These are phyloP conservation scores for Extremus antarcticus DNA, from an alignment of 495 filamentous ascomycete species.

Conservation along the genomic window DNA sequence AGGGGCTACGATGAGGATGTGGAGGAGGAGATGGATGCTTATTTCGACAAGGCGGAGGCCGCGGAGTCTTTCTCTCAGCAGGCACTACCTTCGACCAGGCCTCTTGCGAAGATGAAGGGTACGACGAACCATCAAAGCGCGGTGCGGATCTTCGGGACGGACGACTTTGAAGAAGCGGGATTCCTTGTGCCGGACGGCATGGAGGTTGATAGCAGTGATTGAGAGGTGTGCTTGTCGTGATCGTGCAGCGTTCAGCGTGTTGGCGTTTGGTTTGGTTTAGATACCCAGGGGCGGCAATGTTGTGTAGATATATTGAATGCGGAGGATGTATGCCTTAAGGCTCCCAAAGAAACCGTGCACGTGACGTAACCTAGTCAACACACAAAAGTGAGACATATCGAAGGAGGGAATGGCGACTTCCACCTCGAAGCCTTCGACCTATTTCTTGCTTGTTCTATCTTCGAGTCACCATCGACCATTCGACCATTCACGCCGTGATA, in stretches of 20 bases:
- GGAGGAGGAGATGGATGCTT: slow-evolving; percentile 21
- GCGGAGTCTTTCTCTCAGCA: background rate
- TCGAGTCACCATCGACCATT: too few species aligned
- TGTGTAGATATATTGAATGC: background rate
- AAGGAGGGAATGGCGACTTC: too few species aligned
- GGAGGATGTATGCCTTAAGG: background rate
- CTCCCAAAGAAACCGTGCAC: too few species aligned
- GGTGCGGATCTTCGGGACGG: slow-evolving; percentile 3
- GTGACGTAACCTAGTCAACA: too few species aligned
- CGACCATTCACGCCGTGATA: background rate
- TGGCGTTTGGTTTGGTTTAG: background rate
- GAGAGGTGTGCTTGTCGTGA: background rate
- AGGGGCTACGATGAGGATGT: slow-evolving; percentile 17
- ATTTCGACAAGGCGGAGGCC: slow-evolving; percentile 22
- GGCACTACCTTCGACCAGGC: slow-evolving; percentile 2
- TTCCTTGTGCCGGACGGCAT: slow-evolving; percentile 27
- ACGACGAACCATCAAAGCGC: background rate
- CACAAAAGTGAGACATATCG: too few species aligned
- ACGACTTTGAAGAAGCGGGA: slow-evolving; percentile 31
- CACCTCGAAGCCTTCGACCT: too few species aligned
- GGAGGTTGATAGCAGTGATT: slow-evolving; percentile 12
- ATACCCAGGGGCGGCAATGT: background rate
- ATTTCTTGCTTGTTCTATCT: too few species aligned
- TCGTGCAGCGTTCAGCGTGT: background rate
- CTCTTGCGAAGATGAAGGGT: slow-evolving; percentile 10